phyloP scores from a whole-genome alignment of 2,329 filamentous ascomycete species.

The Didymella keratinophila region DNA sequence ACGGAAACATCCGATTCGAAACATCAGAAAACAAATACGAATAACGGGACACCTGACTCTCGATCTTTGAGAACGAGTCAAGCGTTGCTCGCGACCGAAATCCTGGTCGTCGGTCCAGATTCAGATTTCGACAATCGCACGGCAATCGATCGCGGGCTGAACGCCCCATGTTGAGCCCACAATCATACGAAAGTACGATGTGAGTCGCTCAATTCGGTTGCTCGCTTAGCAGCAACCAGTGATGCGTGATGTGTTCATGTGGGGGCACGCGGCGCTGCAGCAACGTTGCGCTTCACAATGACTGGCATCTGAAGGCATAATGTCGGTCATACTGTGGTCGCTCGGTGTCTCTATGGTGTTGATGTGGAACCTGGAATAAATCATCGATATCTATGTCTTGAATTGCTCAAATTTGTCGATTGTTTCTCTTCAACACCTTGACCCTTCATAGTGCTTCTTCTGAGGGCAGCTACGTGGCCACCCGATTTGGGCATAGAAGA shows the following conservation, averaged over 20 bases:
- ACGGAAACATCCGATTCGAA: conserved; percentile 1
- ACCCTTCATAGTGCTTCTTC: background rate
- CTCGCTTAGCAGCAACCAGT: conserved; percentile 14
- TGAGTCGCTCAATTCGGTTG: conserved; percentile 9
- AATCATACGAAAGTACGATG: conserved; percentile 1
- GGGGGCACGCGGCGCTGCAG: conserved; percentile 15
- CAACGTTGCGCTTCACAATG: conserved; percentile 10
- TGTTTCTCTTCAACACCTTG: background rate
- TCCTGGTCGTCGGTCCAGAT: conserved; percentile 24
- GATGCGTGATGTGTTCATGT: conserved; percentile 7
- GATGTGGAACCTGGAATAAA: conserved; percentile 1
- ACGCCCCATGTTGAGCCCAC: conserved; percentile 6
- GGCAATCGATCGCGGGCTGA: conserved; percentile 17
- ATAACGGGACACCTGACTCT: background rate
- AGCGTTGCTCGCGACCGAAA: conserved; percentile 20
- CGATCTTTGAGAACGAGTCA: conserved; percentile 7
- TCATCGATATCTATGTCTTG: background rate
- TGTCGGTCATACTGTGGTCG: conserved; percentile 7
- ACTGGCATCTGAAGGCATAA: conserved; percentile 13
- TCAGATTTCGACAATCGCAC: conserved; percentile 23
- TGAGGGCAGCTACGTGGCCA: background rate
- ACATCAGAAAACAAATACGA: background rate
- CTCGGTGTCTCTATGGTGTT: conserved; percentile 5
- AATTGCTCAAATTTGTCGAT: background rate
- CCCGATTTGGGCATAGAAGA: background rate